A percentile compares a stretch with the other conserved stretches of the same genome.
Conservation (phyloP, 2,329 filamentous ascomycete species). For the Didymosphaeria variabile region DNA sequence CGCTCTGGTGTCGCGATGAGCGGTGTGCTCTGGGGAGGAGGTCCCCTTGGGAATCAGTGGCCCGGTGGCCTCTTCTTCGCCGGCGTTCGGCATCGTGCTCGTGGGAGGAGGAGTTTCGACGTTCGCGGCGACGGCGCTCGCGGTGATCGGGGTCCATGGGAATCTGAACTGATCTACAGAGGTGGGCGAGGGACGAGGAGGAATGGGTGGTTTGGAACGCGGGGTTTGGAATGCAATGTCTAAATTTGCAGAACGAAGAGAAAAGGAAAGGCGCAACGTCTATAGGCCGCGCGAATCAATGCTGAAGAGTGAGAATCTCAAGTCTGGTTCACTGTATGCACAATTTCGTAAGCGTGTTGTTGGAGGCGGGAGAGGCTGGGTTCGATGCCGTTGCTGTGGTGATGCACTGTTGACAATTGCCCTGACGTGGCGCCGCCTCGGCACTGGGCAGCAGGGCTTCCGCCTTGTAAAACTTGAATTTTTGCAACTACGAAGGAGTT, state of each 20-base stretch:
- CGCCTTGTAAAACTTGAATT: constrained; percentile 20
- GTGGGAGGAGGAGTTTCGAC: constrained; percentile 39
- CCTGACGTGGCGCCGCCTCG: constrained; percentile 35
- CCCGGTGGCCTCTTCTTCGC: constrained; percentile 46
- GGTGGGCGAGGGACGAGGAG: constrained; percentile 10
- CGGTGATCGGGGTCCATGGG: constrained; percentile 31
- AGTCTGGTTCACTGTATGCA: constrained; percentile 37
- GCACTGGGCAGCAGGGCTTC: constrained; percentile 21
- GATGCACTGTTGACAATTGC: constrained; percentile 34
- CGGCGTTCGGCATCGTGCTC: constrained; percentile 38
- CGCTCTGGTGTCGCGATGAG: constrained; percentile 36
- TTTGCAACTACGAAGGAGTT: not conserved
- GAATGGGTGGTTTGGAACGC: constrained; percentile 24
- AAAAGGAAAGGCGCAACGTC: not conserved
- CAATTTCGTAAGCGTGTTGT: constrained; percentile 28
- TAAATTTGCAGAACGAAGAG: not conserved
- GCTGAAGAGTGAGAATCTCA: constrained; percentile 17
- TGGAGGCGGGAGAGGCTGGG: constrained; percentile 27
- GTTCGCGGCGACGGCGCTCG: constrained; percentile 36
- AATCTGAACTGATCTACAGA: constrained; percentile 9
- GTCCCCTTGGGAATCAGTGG: constrained; percentile 51
- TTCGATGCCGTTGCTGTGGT: constrained; percentile 38
- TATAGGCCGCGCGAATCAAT: constrained; percentile 3
- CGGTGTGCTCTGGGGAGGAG: constrained; percentile 40
- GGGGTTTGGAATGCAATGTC: constrained; percentile 20